These are phyloP conservation scores for Leccinum boreale DNA, from an alignment of 768 basidiomycete species.

Conservation along the genomic window DNA sequence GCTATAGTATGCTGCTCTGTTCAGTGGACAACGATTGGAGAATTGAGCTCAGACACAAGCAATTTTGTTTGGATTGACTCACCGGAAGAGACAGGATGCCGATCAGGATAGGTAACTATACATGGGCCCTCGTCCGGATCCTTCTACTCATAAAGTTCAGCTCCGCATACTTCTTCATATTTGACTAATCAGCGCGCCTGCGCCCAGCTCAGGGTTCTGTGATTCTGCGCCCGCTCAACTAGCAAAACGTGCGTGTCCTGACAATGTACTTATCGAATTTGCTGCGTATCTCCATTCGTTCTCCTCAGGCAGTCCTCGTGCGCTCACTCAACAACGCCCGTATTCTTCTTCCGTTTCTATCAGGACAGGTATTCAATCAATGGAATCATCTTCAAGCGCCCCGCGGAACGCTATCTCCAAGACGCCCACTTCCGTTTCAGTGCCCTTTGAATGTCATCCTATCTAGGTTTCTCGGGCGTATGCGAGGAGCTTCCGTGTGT, in stretches of 20 bases:
- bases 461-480: conserved; percentile 37
- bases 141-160: conserved; percentile 31
- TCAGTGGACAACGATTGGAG: no score
- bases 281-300: neutral
- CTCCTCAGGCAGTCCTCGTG: neutral
- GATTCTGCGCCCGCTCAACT: conserved; percentile 54
- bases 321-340: neutral
- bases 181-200: no score
- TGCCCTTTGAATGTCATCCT: conserved; percentile 43
- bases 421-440: conserved; percentile 16
- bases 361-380: conserved; percentile 29
- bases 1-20: no score
- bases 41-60: no score
- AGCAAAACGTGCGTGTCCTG: conserved; percentile 44
- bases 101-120: conserved; percentile 46
- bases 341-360: neutral
- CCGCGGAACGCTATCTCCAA: conserved; percentile 7
- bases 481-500: conserved; percentile 34
- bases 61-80: neutral
- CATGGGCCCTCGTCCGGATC: neutral
- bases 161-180: conserved; percentile 47
- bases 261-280: neutral
- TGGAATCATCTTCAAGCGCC: conserved; percentile 36
- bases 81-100: conserved; percentile 52
- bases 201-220: conserved; percentile 34